Conservation (phyloP, 257 asterid genomes). For the Capsicum chinense region DNA sequence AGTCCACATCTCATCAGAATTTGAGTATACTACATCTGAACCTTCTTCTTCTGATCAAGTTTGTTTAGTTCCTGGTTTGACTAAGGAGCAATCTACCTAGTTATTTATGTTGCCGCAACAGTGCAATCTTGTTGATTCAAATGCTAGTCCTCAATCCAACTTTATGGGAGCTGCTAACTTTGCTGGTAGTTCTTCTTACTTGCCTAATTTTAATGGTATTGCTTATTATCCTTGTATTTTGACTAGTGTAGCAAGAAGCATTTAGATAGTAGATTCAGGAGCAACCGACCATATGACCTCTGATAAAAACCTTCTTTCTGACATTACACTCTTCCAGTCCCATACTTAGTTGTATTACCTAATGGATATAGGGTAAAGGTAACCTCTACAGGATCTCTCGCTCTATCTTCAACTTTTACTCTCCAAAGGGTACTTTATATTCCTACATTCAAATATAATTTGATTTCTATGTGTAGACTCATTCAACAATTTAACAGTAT, state of each 20-base stretch:
- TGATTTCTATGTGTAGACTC: neutral
- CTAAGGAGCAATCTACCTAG: neutral
- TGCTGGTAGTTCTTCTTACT: neutral
- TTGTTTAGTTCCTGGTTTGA: neutral
- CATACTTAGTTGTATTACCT: neutral
- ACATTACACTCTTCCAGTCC: neutral
- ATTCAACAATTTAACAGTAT: neutral
- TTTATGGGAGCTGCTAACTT: neutral
- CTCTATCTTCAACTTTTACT: neutral
- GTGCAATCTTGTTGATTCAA: neutral
- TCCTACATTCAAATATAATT: neutral
- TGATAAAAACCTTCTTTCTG: neutral
- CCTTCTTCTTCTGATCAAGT: no score
- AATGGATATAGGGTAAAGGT: neutral
- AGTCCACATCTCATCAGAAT: no score
- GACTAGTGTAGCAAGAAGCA: neutral
- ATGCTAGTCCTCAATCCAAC: neutral
- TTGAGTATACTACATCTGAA: no score
- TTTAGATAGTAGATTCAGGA: neutral
- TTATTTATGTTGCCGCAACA: no score
- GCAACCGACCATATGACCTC: neutral
- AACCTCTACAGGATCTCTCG: neutral
- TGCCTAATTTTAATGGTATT: no score
- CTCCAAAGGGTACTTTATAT: neutral
- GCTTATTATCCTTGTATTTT: neutral